Percentiles rank a stretch among this genome's conserved stretches.
Evolutionary conservation across 768 basidiomycete species (phyloP).

Genomic region (Leucocoprinus leucothites): DNA sequence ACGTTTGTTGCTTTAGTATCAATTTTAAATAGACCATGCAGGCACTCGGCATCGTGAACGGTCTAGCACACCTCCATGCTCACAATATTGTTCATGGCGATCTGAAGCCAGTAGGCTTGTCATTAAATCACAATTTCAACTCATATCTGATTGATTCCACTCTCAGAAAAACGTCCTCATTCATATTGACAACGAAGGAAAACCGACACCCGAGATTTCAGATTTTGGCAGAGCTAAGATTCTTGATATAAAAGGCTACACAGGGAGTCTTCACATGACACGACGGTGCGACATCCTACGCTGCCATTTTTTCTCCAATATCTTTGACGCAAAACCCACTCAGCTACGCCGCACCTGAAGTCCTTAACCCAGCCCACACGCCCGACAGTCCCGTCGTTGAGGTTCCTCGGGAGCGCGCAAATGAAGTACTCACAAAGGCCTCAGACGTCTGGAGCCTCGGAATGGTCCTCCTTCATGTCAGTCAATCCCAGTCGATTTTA

Average conservation of each 20-base stretch:
- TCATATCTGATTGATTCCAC: too few species aligned
- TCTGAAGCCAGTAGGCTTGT: slow-evolving; percentile 1
- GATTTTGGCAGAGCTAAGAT: slow-evolving; percentile 8
- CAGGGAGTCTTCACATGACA: background rate
- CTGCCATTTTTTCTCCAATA: background rate
- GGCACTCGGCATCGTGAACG: background rate
- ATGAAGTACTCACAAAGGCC: background rate
- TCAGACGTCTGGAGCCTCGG: slow-evolving; percentile 8
- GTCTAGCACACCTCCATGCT: slow-evolving; percentile 5
- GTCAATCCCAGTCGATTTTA: too few species aligned
- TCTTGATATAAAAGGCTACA: background rate
- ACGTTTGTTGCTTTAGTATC: too few species aligned
- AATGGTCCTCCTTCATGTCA: slow-evolving; percentile 4
- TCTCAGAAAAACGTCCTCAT: slow-evolving; percentile 1
- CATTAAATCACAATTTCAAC: too few species aligned
- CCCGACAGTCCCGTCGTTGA: background rate
- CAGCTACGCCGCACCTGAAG: slow-evolving; percentile 5
- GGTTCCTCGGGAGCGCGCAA: too few species aligned
- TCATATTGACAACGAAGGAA: background rate
- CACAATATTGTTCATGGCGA: slow-evolving; percentile 7
- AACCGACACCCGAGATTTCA: background rate
- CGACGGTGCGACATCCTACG: background rate
- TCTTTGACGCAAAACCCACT: too few species aligned
- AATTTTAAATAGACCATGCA: background rate
- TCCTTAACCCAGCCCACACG: background rate